Evolutionary conservation across 2,329 filamentous ascomycete genomes (phyloP).

Genomic region (Chaetothyriales sp.): DNA sequence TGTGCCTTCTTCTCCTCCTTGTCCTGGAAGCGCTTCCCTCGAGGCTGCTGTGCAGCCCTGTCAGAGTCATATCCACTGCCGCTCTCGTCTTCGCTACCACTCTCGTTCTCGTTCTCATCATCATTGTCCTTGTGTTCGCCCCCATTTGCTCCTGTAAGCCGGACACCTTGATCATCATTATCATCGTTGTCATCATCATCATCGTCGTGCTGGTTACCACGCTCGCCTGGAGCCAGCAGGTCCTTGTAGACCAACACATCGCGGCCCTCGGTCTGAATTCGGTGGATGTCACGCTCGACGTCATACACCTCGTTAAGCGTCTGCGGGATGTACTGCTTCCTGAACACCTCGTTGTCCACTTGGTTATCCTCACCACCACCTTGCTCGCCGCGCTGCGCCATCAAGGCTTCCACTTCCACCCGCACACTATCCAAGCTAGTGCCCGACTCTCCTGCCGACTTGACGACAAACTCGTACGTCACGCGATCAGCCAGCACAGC

Average conservation of each 20-base stretch:
- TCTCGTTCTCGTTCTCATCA: slow-evolving; percentile 14
- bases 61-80: neutral
- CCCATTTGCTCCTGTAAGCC: slow-evolving; percentile 26
- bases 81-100: slow-evolving; percentile 22
- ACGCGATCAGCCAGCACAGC: slow-evolving; percentile 62
- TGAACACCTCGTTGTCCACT: slow-evolving; percentile 81
- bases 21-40: slow-evolving; percentile 76
- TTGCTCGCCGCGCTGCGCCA: slow-evolving; percentile 39
- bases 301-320: slow-evolving; percentile 94
- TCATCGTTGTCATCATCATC: slow-evolving; percentile 9
- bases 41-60: slow-evolving; percentile 10
- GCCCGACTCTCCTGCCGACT: slow-evolving; percentile 24
- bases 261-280: slow-evolving; percentile 57
- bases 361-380: slow-evolving; percentile 44
- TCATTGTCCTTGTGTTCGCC: slow-evolving; percentile 25
- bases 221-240: slow-evolving; percentile 47
- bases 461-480: slow-evolving; percentile 73
- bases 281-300: slow-evolving; percentile 75
- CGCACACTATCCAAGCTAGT: slow-evolving; percentile 32
- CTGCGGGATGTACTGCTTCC: slow-evolving; percentile 91
- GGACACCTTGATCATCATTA: slow-evolving; percentile 25
- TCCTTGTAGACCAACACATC: slow-evolving; percentile 72
- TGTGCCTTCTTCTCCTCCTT: slow-evolving; percentile 82
- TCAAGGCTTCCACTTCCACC: slow-evolving; percentile 50
- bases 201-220: slow-evolving; percentile 2